Base-by-base conservation (phyloP, 202 grass and related monocot genomes). In the Eragrostis tef region DNA sequence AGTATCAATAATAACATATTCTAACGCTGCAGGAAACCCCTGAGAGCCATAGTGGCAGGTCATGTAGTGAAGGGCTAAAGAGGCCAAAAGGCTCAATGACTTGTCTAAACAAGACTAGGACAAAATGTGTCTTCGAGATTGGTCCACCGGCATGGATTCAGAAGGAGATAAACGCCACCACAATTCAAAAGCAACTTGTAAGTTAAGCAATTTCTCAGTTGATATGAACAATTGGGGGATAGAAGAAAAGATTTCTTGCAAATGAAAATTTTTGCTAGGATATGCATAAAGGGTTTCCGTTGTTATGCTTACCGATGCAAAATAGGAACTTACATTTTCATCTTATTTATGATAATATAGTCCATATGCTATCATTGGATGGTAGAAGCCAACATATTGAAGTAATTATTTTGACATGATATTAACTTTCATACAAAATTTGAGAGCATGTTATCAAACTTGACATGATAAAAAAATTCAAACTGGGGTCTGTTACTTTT, bases 1-100 rank as follows among this genome's bases (percentile, higher is more conserved):
- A 70, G 21, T 47, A 16, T 46, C 67, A 70, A 70, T 7, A 70
- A 49, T 70, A 26, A 70, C 5, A 25, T 52, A 50, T 19, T 52
- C 50, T 52, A 19, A 52, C 16, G 0, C 2, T 27, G 22, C 21
- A 71, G 68, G 68, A 50, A 25, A 0, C 56, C 2, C 13, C 3
- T 51, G 34, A 39, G 34, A 39, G 34, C 34, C 34, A 41, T 16
- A 66, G 19, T 6, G 64, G 5, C 2, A 43, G 36, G 36, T 11
- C 64, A 67, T 6, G 17, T 42, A 5, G 36, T 41, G 17, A 12
- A 11, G 64, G 17, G 19, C 7, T 11, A 42, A 67, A 67, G 9
- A 6, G 19, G 36, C 36, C 17, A 67, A 43, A 67, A 68, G 20
- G 5, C 1, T 69, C 66, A 14, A 17, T 17, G 49, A 16, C 3